phyloP scores from a whole-genome alignment of 139 green algal species.

The Chlamydomonas asymmetrica region DNA sequence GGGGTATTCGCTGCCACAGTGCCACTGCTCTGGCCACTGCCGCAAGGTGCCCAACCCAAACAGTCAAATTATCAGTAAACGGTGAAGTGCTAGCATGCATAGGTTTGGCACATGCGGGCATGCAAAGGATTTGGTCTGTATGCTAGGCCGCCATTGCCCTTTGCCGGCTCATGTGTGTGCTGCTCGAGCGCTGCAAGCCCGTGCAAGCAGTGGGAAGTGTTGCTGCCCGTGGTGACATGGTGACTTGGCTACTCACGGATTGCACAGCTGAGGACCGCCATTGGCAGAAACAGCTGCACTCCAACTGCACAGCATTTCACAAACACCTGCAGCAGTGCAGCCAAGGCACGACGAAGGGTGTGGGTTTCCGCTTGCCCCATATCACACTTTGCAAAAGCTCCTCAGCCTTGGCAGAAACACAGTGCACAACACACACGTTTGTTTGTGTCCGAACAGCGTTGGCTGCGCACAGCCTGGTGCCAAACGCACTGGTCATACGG shows the following conservation, averaged over 20 bases:
- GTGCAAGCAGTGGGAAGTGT: background rate
- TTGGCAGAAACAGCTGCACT: constrained; percentile 36
- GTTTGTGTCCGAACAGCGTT: background rate
- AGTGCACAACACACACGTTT: background rate
- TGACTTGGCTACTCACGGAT: constrained; percentile 19
- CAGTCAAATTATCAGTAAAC: too few relatives aligned
- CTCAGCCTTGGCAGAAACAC: background rate
- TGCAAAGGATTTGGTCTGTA: too few relatives aligned
- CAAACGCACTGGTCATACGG: background rate
- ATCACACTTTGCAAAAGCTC: background rate
- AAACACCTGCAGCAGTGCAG: constrained; percentile 21
- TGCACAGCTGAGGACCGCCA: constrained; percentile 10
- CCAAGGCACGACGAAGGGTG: background rate
- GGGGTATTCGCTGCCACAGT: too few relatives aligned
- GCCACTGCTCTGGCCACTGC: too few relatives aligned
- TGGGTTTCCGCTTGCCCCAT: constrained; percentile 1
- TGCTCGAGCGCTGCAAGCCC: background rate
- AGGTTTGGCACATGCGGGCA: too few relatives aligned
- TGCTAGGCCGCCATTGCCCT: too few relatives aligned
- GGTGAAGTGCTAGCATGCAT: too few relatives aligned
- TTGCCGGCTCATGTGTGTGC: too few relatives aligned
- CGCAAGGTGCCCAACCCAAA: too few relatives aligned
- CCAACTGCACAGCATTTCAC: constrained; percentile 37
- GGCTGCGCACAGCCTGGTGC: background rate
- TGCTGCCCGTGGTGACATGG: background rate